These are phyloP conservation scores for Psilocybe subaeruginosa DNA, from an alignment of 768 basidiomycete species.

Conservation along the genomic window DNA sequence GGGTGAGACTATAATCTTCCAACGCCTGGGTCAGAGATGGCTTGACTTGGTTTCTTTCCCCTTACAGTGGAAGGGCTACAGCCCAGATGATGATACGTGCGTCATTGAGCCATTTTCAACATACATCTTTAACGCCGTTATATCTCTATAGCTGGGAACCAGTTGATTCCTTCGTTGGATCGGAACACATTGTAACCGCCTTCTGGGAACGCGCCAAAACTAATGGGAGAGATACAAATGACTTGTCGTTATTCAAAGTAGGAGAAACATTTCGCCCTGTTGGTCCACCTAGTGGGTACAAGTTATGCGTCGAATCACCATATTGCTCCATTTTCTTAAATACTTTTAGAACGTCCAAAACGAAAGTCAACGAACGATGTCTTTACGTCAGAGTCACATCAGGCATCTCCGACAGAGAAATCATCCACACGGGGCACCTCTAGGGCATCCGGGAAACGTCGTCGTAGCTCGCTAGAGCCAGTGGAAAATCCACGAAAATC, in stretches of 20 bases:
- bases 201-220: slow-evolving; percentile 56
- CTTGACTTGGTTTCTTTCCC: neutral
- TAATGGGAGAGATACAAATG: slow-evolving; percentile 49
- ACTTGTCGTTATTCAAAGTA: slow-evolving; percentile 50
- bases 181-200: slow-evolving; percentile 54
- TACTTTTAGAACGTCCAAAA: slow-evolving; percentile 17
- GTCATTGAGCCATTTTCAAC: slow-evolving; percentile 24
- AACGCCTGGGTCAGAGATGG: neutral
- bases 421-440: neutral
- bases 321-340: neutral
- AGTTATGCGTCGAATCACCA: neutral
- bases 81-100: slow-evolving; percentile 57
- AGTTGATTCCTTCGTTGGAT: slow-evolving; percentile 55
- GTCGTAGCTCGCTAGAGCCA: neutral
- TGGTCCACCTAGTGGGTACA: slow-evolving; percentile 60
- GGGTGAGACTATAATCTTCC: slow-evolving; percentile 40
- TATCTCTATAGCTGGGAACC: slow-evolving; percentile 71
- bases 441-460: neutral
- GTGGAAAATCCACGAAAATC: neutral
- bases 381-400: neutral
- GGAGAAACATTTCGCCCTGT: slow-evolving; percentile 57
- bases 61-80: slow-evolving; percentile 65
- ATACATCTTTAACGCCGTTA: neutral
- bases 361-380: slow-evolving; percentile 17
- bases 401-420: neutral